A percentile compares a stretch with the other conserved stretches of the same genome.
Conservation (phyloP, 148 eudicot genomes). For the Polygonum maritimum region DNA sequence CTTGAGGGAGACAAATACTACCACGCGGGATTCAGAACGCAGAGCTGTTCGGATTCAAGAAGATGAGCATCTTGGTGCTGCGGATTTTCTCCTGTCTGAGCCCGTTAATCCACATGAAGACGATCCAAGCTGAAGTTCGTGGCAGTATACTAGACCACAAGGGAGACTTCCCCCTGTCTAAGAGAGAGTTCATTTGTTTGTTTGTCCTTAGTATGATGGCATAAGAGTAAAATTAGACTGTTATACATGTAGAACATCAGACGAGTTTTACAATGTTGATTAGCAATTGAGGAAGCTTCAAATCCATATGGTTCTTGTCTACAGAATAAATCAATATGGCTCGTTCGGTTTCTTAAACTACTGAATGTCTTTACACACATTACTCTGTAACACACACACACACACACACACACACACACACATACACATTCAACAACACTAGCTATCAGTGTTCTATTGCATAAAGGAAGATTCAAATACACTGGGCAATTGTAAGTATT, state of each 20-base stretch:
- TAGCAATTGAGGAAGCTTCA: neutral
- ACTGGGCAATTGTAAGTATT: too few species aligned
- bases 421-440: too few species aligned
- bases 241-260: neutral
- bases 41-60: conserved; percentile 11
- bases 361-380: too few species aligned
- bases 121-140: neutral
- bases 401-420: too few species aligned
- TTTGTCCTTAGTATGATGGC: too few species aligned
- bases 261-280: neutral
- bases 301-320: neutral
- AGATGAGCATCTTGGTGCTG: conserved; percentile 27
- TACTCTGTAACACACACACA: too few species aligned
- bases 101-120: neutral
- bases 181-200: too few species aligned
- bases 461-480: too few species aligned
- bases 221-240: neutral
- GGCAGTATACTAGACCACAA: neutral
- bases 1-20: conserved; percentile 38
- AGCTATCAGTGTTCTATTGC: too few species aligned
- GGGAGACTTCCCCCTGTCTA: neutral
- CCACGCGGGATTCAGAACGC: conserved; percentile 11
- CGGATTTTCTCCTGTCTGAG: conserved; percentile 32
- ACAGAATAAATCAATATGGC: too few species aligned
- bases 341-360: too few species aligned